Evolutionary conservation across 306 rosid genomes (phyloP), one percentile per base, ranked within the genome.

Genomic region (Ziziphus jujuba): DNA sequence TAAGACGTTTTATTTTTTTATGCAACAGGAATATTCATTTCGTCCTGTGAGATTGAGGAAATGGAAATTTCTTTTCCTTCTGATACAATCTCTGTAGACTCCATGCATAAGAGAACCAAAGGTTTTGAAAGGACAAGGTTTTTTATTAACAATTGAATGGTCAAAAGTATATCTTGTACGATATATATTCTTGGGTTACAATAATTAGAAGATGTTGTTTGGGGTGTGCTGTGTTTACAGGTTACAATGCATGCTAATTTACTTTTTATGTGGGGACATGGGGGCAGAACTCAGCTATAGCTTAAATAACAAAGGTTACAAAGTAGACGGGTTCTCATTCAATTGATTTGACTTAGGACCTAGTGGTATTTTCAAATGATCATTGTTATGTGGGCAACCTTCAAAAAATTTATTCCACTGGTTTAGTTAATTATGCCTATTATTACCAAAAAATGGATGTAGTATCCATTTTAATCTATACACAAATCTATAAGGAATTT

Each of bases 1-100:
- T 28, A 70, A 75, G 61, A n/a, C n/a, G 64, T 59, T 52, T 71
- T 40, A 3, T 20, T 61, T 5, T n/a, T 71, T 49, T 65, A 61
- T 71, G 81, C 69, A 71, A 47, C 72, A 79, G 72, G 88, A 86
- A 84, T 84, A 77, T 84, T 91, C 91, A 91, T 79, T 74, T 82
- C 84, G 89, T 82, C 90, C 75, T 77, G 59, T 72, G 28, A 25
- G 51, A 47, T 44, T 44, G 11, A 44, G 11, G 2, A 15, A 65
- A 7, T 33, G 48, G 20, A 80, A 60, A 74, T 82, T 40, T 82
- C 75, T 71, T 78, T 73, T 82, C 78, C 71, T 79, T 74, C 89
- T 86, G 80, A 88, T 82, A 86, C 89, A 80, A 57, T 71, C 64
- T 43, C 28, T 2, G 9, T 66, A 44, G 21, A 49, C 8, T 49